Base-by-base conservation (phyloP, 345 rosid species). In the Aurinia saxatilis region DNA sequence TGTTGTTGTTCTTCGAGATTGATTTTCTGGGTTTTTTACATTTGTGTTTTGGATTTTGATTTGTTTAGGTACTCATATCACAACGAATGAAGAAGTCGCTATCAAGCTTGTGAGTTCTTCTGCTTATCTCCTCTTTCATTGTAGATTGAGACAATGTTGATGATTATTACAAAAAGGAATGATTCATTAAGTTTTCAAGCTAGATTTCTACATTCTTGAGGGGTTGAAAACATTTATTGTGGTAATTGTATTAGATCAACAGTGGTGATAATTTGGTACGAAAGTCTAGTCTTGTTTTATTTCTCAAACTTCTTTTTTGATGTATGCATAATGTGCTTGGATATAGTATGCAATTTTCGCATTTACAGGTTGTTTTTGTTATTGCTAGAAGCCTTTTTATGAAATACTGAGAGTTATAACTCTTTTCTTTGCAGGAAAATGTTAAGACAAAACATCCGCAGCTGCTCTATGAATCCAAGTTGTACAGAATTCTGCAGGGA, bases 361-460 rank as follows among this genome's bases (percentile, higher is more conserved):
- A n/a, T 15, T 42, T 11, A 18, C 17, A 16, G 53, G 18, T 41
- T 53, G 18, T 1, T 50, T 46, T 45, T 65, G 42, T 31, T 39
- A 27, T 11, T 39, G 40, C 16, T 37, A 4, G n/a, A 19, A 60
- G 33, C 44, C 34, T 48, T 49, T 8, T 50, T 60, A 18, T 52
- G 34, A 41, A 40, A 17, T 50, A 9, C 13, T 60, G 35, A 63
- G 40, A 6, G 33, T 49, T 18, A 14, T 50, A 5, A 42, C 6
- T 18, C 14, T 17, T 1, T 67, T 52, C 54, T 57, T 30, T 30
- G 12, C 68, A 90, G 99, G 99, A 93, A 84, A 84, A 68, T 75
- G 83, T 84, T 50, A 90, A 90, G 78, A 87, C 97, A 12, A 91
- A 85, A 75, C 96, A 91, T 80, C 98, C 96, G 7, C 96, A 91